Conservation (phyloP, 78 protist species). For the Pelomyxa schiedti region DNA sequence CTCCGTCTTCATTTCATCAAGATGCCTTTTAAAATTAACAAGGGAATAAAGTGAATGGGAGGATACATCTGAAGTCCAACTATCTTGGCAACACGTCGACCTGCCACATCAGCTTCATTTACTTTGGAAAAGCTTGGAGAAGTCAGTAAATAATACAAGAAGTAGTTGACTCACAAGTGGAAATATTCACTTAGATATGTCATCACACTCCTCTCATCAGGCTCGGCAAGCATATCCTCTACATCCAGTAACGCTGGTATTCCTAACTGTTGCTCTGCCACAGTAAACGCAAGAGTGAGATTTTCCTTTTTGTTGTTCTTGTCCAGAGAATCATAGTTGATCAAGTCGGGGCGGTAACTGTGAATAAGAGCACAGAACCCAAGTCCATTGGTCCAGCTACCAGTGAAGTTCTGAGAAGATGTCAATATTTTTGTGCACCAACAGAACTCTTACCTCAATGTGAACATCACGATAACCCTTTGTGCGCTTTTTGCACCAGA, state of each 20-base stretch:
- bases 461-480: conserved; percentile 10
- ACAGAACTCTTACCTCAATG: background rate
- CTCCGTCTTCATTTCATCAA: background rate
- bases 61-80: background rate
- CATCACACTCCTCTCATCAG: conserved; percentile 68
- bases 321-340: conserved; percentile 3
- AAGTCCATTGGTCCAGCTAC: conserved; percentile 15
- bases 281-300: conserved; percentile 44
- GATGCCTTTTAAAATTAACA: background rate
- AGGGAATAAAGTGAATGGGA: background rate
- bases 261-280: conserved; percentile 52
- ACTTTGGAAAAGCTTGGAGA: background rate
- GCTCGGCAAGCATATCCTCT: conserved; percentile 18
- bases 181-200: conserved; percentile 48
- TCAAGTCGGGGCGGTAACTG: conserved; percentile 42
- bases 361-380: conserved; percentile 61
- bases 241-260: conserved; percentile 10
- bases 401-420: conserved; percentile 13
- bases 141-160: conserved; percentile 1
- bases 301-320: background rate
- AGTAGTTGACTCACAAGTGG: conserved; percentile 32
- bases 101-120: too few species aligned
- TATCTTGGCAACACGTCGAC: conserved; percentile 16
- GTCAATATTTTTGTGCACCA: background rate
- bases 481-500: conserved; percentile 64